Evolutionary conservation across 805 yeast genomes (phyloP), one percentile per base, ranked within the genome.

Genomic region (Ogataea wickerhamii): DNA sequence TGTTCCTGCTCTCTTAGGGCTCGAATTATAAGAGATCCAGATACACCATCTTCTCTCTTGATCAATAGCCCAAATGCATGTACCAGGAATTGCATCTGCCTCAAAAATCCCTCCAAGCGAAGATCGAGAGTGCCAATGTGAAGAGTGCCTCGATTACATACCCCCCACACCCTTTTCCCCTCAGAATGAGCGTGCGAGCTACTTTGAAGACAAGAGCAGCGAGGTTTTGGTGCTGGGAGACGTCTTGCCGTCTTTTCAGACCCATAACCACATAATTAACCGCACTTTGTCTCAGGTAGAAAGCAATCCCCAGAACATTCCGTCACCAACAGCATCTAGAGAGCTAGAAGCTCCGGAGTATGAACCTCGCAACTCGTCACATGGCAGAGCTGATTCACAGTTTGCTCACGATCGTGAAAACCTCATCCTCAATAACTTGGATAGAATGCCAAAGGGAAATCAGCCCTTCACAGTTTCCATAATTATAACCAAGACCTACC

Each of bases 221-320:
- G 53, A 51, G 26, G 48, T 41, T 4, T 16, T 46, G 19, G 46
- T 52, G 26, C 36, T 61, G 10, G 64, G 76, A 35, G 87, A 81
- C 49, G 73, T 81, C 2, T 56, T 81, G 27, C 87, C 87, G 0
- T 76, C 85, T 0, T 80, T 80, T 49, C 82, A 80, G 44, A 74
- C 79, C 74, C 79, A 77, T 49, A 78, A 75, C 47, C 70, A 48
- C 13, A 27, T 52, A 2, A 30, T 55, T 23, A 55, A 53, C 39
- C 36, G 55, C 16, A 49, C 54, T 1, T 41, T 49, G 16, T 39
- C 47, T 4, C 49, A 49, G 25, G 33, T 44, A 5, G 49, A 41
- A 6, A 32, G 32, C 6, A 23, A 25, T 6, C 32, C 34, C 1
- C 33, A 34, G 4, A 43, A 36, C 18, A 33, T 40, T 7, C 51